Evolutionary conservation across 352 stramenopile species (phyloP).

Genomic region (Pythium chondricola): DNA sequence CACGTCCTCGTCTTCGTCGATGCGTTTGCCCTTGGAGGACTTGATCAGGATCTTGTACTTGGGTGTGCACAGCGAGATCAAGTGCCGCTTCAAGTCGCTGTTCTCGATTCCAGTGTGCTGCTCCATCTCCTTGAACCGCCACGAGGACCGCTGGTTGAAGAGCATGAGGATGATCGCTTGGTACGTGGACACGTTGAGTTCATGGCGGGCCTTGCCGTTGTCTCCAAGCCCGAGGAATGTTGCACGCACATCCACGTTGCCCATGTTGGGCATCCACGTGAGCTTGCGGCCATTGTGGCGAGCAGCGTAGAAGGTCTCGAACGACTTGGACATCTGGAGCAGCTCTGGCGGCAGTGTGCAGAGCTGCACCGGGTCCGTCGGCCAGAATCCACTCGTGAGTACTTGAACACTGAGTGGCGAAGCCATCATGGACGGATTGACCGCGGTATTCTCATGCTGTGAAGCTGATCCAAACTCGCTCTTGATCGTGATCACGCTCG

Average conservation of each 20-base stretch:
- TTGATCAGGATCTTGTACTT: constrained; percentile 98
- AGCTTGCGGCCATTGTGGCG: constrained; percentile 94
- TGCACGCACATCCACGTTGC: constrained; percentile 87
- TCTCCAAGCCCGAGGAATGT: constrained; percentile 70
- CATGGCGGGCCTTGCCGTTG: constrained; percentile 73
- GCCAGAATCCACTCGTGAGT: constrained; percentile 86
- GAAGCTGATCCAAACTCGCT: constrained; percentile 13
- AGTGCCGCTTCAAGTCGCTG: constrained; percentile 88
- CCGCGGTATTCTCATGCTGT: no score
- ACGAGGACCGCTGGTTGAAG: constrained; percentile 90
- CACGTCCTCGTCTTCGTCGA: constrained; percentile 90
- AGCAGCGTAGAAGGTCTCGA: constrained; percentile 93
- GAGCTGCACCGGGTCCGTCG: constrained; percentile 71
- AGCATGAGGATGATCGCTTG: constrained; percentile 98
- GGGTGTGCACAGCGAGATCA: constrained; percentile 97
- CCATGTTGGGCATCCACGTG: constrained; percentile 94
- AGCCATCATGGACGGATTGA: background rate
- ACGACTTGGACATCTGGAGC: constrained; percentile 75
- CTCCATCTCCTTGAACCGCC: constrained; percentile 86
- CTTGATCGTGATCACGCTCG: constrained; percentile 19
- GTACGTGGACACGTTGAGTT: constrained; percentile 97
- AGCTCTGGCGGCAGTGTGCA: constrained; percentile 84
- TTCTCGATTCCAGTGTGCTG: constrained; percentile 86
- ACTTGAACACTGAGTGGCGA: constrained; percentile 62
- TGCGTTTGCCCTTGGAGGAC: constrained; percentile 95